Evolutionary conservation across 2,329 filamentous ascomycete genomes (phyloP).

Genomic region (Trichoderma aggressivum): DNA sequence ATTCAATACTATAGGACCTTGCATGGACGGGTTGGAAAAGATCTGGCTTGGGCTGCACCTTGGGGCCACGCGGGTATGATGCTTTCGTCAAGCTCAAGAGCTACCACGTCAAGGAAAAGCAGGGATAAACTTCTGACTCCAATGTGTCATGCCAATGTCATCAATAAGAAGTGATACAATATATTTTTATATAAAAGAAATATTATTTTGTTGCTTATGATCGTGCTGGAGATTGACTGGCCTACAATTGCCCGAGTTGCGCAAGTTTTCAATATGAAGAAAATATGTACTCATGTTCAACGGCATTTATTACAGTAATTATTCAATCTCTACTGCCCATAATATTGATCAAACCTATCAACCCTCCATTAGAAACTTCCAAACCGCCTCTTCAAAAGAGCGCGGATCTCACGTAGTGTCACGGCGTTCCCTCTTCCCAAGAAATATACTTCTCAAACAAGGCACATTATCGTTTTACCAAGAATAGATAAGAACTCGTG

Average conservation of each 20-base stretch:
- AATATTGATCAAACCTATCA: not conserved
- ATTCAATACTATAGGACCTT: not conserved
- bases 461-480: not conserved
- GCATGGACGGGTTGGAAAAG: not conserved
- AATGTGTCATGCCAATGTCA: no score
- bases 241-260: no score
- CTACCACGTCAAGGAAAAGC: not conserved
- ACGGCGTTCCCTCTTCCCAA: not conserved
- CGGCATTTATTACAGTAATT: no score
- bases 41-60: not conserved
- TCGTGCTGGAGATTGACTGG: not conserved
- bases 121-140: not conserved
- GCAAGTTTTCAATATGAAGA: no score
- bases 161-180: no score
- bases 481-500: not conserved
- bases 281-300: no score
- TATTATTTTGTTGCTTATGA: not conserved
- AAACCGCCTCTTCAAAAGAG: not conserved
- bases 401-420: no score
- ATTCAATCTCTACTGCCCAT: no score
- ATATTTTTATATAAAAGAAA: not conserved
- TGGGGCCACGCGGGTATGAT: not conserved
- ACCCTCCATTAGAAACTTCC: not conserved
- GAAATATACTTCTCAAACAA: not conserved
- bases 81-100: not conserved